phyloP scores from a whole-genome alignment of 73 alveolate genomes.

The Paraurostyla sp. region DNA sequence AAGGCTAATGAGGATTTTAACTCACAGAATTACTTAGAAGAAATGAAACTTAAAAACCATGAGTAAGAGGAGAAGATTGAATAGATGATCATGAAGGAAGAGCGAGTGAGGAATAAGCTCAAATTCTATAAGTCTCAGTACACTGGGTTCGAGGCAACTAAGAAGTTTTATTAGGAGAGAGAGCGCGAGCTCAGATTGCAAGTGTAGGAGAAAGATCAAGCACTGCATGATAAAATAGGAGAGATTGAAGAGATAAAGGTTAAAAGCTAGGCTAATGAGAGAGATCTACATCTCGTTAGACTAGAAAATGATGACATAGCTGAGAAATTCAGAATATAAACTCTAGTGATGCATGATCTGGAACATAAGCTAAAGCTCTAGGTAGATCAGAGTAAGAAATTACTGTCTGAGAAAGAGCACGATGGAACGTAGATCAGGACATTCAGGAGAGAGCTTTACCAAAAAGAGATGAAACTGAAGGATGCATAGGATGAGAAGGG shows the following conservation, averaged over 20 bases:
- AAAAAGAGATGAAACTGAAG: constrained; percentile 1
- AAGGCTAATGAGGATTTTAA: background rate
- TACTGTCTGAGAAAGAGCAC: background rate
- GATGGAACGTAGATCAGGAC: background rate
- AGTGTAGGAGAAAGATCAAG: background rate
- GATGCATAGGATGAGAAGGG: constrained; percentile 2
- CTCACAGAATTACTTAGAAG: constrained; percentile 6
- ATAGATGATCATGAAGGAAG: constrained; percentile 18
- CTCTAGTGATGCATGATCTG: background rate
- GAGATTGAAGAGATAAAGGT: background rate
- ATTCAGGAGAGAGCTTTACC: background rate
- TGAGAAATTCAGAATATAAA: background rate
- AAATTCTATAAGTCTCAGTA: constrained; percentile 11
- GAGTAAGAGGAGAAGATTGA: background rate
- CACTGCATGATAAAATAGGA: background rate
- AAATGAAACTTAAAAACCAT: background rate
- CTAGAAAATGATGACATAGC: background rate
- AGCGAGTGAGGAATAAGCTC: constrained; percentile 25
- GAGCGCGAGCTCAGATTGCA: background rate
- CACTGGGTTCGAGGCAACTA: constrained; percentile 20
- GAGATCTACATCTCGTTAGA: background rate
- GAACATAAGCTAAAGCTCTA: background rate
- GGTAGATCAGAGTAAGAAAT: background rate
- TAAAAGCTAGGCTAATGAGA: background rate
- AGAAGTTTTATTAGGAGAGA: background rate